A percentile compares a stretch with the other conserved stretches of the same genome.
phyloP scores from a whole-genome alignment of 345 rosid species.

The Turnera subulata region DNA sequence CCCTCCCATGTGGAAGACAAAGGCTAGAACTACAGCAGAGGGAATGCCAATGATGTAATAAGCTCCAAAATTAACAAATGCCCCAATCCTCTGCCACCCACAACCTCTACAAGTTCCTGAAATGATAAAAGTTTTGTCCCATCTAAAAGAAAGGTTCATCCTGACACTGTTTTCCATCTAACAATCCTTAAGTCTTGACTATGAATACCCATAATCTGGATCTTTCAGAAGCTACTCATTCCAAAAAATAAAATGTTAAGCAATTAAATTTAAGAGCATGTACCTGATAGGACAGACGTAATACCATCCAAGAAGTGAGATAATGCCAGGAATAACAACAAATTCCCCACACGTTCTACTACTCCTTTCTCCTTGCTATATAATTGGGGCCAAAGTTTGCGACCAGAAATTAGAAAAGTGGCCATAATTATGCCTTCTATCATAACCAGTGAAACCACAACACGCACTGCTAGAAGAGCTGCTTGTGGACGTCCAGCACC shows the following conservation, averaged over 20 bases:
- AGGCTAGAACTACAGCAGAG: slow-evolving; percentile 14
- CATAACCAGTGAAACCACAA: slow-evolving; percentile 7
- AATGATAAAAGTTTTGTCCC: too few species aligned
- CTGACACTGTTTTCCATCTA: too few species aligned
- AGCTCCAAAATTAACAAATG: slow-evolving; percentile 48
- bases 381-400: slow-evolving; percentile 13
- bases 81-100: slow-evolving; percentile 62
- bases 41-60: slow-evolving; percentile 55
- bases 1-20: slow-evolving; percentile 31
- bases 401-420: slow-evolving; percentile 4
- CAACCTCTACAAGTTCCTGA: slow-evolving; percentile 57
- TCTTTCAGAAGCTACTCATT: background rate
- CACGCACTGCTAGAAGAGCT: slow-evolving; percentile 20
- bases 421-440: slow-evolving; percentile 15
- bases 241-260: background rate
- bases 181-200: background rate
- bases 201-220: too few species aligned
- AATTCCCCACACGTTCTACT: slow-evolving; percentile 27
- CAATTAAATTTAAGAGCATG: background rate
- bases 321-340: slow-evolving; percentile 33
- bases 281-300: slow-evolving; percentile 47
- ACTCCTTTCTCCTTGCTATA: slow-evolving; percentile 33
- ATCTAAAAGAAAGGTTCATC: too few species aligned
- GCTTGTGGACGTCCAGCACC: slow-evolving; percentile 25
- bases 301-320: slow-evolving; percentile 36